Evolutionary conservation across 2,329 filamentous ascomycete species (phyloP).

Genomic region (Trichocomaceae sp.): DNA sequence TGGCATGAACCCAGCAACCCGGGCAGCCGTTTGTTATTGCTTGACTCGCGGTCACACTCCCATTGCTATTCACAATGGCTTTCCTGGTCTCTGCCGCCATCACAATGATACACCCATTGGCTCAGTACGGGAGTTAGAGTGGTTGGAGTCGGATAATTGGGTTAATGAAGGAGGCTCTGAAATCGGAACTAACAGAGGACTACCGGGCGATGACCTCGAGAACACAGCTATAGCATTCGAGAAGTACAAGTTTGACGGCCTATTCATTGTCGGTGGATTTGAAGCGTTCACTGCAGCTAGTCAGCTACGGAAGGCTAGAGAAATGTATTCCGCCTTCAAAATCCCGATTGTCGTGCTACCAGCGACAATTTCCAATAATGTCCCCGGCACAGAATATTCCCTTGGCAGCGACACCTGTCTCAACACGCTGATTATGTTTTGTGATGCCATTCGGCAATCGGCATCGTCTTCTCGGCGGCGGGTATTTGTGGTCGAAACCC

Average conservation of each 20-base stretch:
- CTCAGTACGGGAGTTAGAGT: slow-evolving; percentile 76
- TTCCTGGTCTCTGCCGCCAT: slow-evolving; percentile 86
- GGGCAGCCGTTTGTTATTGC: slow-evolving; percentile 89
- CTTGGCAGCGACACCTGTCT: slow-evolving; percentile 94
- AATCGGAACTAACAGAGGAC: slow-evolving; percentile 92
- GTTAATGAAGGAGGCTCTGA: slow-evolving; percentile 95
- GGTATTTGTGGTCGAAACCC: slow-evolving; percentile 96
- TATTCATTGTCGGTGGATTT: slow-evolving; percentile 91
- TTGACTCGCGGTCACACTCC: slow-evolving; percentile 86
- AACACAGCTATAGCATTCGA: slow-evolving; percentile 76
- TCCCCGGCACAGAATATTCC: slow-evolving; percentile 94
- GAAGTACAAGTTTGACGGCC: slow-evolving; percentile 78
- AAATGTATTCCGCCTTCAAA: slow-evolving; percentile 74
- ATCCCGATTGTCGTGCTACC: slow-evolving; percentile 89
- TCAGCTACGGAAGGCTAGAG: slow-evolving; percentile 73
- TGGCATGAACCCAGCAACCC: slow-evolving; percentile 95
- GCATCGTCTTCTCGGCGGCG: slow-evolving; percentile 87
- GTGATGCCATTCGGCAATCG: slow-evolving; percentile 95
- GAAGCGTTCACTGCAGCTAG: slow-evolving; percentile 92
- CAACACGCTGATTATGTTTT: slow-evolving; percentile 90
- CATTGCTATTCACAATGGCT: slow-evolving; percentile 91
- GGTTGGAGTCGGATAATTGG: slow-evolving; percentile 94
- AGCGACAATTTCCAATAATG: slow-evolving; percentile 98
- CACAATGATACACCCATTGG: slow-evolving; percentile 75
- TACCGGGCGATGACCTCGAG: slow-evolving; percentile 81